Evolutionary conservation across 805 yeast genomes (phyloP).

Genomic region (Ogataea chonburiensis): DNA sequence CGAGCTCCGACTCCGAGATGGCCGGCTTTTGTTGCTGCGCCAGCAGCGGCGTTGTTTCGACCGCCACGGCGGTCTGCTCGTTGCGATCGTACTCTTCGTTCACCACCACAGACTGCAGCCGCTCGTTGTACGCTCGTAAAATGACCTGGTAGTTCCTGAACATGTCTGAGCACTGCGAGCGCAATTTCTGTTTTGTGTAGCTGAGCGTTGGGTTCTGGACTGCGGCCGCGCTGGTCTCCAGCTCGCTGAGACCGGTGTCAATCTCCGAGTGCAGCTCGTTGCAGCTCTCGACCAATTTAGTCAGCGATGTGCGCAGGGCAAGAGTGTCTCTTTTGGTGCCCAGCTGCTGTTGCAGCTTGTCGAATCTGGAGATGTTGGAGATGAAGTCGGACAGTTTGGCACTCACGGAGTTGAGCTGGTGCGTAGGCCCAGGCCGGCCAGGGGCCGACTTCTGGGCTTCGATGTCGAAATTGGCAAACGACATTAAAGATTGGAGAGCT

Average conservation of each 20-base stretch:
- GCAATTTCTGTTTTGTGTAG: slow-evolving; percentile 51
- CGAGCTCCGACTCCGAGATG: slow-evolving; percentile 45
- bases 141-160: slow-evolving; percentile 43
- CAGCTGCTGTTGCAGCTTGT: slow-evolving; percentile 45
- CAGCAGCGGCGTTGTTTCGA: slow-evolving; percentile 21
- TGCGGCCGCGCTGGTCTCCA: slow-evolving; percentile 11
- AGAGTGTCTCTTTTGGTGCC: slow-evolving; percentile 53
- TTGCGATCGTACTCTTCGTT: slow-evolving; percentile 29
- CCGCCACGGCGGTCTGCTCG: slow-evolving; percentile 16
- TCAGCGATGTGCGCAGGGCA: slow-evolving; percentile 35
- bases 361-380: slow-evolving; percentile 49
- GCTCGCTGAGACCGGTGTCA: slow-evolving; percentile 12
- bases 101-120: slow-evolving; percentile 40
- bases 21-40: slow-evolving; percentile 33
- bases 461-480: slow-evolving; percentile 52
- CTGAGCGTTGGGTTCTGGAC: slow-evolving; percentile 13
- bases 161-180: slow-evolving; percentile 54
- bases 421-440: not conserved
- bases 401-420: slow-evolving; percentile 20
- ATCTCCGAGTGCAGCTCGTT: slow-evolving; percentile 19
- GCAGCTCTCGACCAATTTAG: slow-evolving; percentile 22
- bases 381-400: slow-evolving; percentile 28
- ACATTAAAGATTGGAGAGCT: slow-evolving; percentile 36
- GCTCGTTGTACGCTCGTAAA: slow-evolving; percentile 49
- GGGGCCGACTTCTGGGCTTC: slow-evolving; percentile 44